Percentiles rank a stretch among this genome's conserved stretches.
phyloP scores from a whole-genome alignment of 1,284 basidiomycete genomes.

The Tylopilus orsonianus region DNA sequence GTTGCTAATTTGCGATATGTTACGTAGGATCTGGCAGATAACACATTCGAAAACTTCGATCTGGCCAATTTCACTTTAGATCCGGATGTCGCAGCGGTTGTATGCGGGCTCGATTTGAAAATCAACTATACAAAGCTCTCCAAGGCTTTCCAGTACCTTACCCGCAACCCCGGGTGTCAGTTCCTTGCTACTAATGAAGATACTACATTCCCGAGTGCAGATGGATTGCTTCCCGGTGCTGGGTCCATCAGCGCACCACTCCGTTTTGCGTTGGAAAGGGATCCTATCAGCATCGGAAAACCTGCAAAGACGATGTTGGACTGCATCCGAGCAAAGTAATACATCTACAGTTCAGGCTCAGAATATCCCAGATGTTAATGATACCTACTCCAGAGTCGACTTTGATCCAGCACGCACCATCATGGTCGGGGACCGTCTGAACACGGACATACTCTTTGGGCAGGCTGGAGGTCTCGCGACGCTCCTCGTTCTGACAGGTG shows the following conservation, averaged over 20 bases:
- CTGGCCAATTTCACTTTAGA: constrained; percentile 75
- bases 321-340: constrained; percentile 92
- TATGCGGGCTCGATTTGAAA: constrained; percentile 81
- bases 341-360: constrained; percentile 11
- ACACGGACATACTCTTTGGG: constrained; percentile 94
- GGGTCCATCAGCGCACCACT: constrained; percentile 86
- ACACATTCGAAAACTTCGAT: constrained; percentile 70
- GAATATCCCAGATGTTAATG: not conserved
- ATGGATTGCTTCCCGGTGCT: constrained; percentile 83
- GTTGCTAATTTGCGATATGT: not conserved
- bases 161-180: constrained; percentile 72
- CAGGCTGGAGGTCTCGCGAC: constrained; percentile 83
- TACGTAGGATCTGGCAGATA: constrained; percentile 77
- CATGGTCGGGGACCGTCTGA: constrained; percentile 94
- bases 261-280: constrained; percentile 67
- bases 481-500: constrained; percentile 92
- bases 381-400: constrained; percentile 58
- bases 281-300: constrained; percentile 87
- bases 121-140: constrained; percentile 93
- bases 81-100: constrained; percentile 81
- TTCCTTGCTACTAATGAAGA: constrained; percentile 96
- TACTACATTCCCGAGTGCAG: constrained; percentile 81
- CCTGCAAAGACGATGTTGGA: constrained; percentile 92
- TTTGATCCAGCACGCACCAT: constrained; percentile 86
- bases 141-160: constrained; percentile 91